Evolutionary conservation across 208 protist genomes (phyloP).

Genomic region (Leishmania major): DNA sequence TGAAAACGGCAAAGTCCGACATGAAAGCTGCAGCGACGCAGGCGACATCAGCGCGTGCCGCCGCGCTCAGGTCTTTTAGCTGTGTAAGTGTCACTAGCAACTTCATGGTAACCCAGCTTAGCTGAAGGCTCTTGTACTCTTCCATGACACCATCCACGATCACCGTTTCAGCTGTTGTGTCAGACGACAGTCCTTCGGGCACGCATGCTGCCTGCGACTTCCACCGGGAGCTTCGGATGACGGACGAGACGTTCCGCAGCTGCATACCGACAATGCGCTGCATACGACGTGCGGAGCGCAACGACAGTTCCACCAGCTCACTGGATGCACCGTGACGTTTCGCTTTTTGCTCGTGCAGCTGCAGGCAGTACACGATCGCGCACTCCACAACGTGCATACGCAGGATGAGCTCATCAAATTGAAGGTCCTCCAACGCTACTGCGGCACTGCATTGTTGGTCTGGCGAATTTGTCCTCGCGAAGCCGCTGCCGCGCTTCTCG

Average conservation of each 20-base stretch:
- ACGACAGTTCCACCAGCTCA: neutral
- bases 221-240: neutral
- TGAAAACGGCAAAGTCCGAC: neutral
- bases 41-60: neutral
- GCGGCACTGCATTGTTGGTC: neutral
- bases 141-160: neutral
- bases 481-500: neutral
- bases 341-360: neutral
- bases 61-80: neutral
- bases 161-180: neutral
- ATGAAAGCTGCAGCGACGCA: neutral
- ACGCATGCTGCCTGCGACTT: neutral
- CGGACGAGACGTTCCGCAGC: constrained; percentile 4
- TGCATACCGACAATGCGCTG: neutral
- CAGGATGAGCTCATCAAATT: neutral
- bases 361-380: constrained; percentile 6
- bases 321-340: neutral
- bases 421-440: neutral
- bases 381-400: constrained; percentile 6
- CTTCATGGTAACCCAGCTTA: neutral
- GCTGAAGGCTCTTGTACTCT: constrained; percentile 2
- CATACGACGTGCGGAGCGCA: constrained; percentile 2
- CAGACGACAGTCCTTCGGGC: neutral
- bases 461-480: neutral
- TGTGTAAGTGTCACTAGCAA: neutral